Evolutionary conservation across 1,284 basidiomycete genomes (phyloP).

Genomic region (Ganoderma meredithae): DNA sequence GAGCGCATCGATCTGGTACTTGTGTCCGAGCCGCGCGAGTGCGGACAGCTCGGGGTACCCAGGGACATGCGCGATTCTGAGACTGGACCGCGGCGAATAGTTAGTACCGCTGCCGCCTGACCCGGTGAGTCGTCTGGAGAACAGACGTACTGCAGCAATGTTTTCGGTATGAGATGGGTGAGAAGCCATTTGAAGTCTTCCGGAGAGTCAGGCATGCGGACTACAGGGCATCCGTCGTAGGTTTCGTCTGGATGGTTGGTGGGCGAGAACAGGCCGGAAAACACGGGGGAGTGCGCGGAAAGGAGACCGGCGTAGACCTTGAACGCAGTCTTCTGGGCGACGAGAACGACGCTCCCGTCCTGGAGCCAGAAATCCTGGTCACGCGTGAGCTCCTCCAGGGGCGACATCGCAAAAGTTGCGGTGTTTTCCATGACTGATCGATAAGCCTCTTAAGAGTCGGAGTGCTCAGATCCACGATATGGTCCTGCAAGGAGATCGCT

Average conservation of each 20-base stretch:
- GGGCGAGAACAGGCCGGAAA: slow-evolving; percentile 22
- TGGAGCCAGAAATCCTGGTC: slow-evolving; percentile 69
- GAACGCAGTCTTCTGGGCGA: slow-evolving; percentile 62
- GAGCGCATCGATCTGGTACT: slow-evolving; percentile 10
- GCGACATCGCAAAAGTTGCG: no score
- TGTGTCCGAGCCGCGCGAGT: slow-evolving; percentile 16
- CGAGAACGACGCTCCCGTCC: slow-evolving; percentile 72
- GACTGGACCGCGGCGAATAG: neutral
- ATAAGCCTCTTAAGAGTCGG: no score
- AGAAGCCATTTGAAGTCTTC: slow-evolving; percentile 14
- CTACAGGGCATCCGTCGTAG: slow-evolving; percentile 20
- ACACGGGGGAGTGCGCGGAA: slow-evolving; percentile 16
- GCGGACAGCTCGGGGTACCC: slow-evolving; percentile 1
- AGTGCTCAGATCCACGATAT: no score
- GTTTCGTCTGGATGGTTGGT: slow-evolving; percentile 5
- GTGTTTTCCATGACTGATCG: no score
- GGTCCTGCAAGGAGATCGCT: no score
- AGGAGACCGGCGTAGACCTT: slow-evolving; percentile 68
- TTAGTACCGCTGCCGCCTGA: neutral
- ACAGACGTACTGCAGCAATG: neutral
- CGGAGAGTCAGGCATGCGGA: slow-evolving; percentile 17
- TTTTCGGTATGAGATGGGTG: slow-evolving; percentile 2
- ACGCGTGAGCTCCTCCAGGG: neutral
- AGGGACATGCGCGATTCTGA: neutral
- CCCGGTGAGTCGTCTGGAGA: no score